Base-by-base conservation (phyloP, 73 alveolate genomes). In the Tetrahymena malaccensis region DNA sequence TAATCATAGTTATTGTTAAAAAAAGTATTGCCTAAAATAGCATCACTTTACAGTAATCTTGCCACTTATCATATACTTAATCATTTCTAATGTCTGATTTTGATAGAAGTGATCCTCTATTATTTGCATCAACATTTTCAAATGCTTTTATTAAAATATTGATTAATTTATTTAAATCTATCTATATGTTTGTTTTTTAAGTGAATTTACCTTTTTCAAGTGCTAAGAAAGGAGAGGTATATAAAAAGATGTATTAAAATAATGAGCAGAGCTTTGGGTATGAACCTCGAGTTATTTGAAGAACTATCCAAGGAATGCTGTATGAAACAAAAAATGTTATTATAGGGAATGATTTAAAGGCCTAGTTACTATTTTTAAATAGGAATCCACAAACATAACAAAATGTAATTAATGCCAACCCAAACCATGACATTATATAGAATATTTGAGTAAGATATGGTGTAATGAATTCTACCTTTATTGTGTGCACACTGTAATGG, bases 341-440 rank as follows among this genome's bases (percentile, higher is more conserved):
- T n/a, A 95, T 95, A 19, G 97, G 93, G 84, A 85, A 95, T 1
- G 94, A 58, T 89, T 95, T 95, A 43, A 95, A 89, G 35, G 97
- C 97, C 13, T 34, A 55, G 43, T 95, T 94, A 19, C 93, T 55
- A 33, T 89, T 89, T 21, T 44, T 95, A 50, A 95, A 95, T 35
- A 95, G 43, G 94, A 95, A 95, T 17, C 97, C 97, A 94, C 93
- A 70, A 37, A 94, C 37, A 34, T 94, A 94, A 22, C 94, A 84
- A 34, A 94, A 94, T 37, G 95, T 85, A 1, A 83, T 84, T 31
- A 84, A 84, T 12, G 96, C 94, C 27, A 94, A 84, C 1, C 96
- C 96, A 94, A 94, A 94, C 12, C 93, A 85, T 11, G 85, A 35
- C 57, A 94, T 85, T n/a, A 85, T 50, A 2, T 35, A 94, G 37